Conservation (phyloP, 1,284 basidiomycete genomes). For the Tilletia setariae region DNA sequence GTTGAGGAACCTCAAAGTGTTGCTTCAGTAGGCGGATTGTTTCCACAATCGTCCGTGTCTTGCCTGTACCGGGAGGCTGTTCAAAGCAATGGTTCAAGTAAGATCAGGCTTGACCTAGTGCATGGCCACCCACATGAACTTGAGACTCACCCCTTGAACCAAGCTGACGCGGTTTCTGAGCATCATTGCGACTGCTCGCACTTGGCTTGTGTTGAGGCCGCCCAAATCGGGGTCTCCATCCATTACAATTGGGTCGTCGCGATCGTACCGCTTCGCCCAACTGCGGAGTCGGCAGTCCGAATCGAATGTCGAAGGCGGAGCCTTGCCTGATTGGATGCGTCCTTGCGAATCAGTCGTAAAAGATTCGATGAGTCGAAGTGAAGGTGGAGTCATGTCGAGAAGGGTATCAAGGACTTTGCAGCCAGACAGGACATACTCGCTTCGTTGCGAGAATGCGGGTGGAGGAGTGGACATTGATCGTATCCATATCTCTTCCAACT, state of each 20-base stretch:
- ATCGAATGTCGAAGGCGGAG: conserved; percentile 58
- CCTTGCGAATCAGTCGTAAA: conserved; percentile 62
- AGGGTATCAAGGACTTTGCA: conserved; percentile 52
- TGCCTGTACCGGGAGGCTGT: conserved; percentile 91
- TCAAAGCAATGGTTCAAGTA: no score
- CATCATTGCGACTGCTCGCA: conserved; percentile 80
- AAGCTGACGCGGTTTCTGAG: conserved; percentile 73
- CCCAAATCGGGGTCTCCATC: conserved; percentile 76
- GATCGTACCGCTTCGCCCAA: conserved; percentile 57
- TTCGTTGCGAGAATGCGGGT: conserved; percentile 11
- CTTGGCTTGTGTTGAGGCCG: conserved; percentile 71
- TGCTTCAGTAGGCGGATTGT: conserved; percentile 78
- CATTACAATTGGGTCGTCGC: conserved; percentile 62
- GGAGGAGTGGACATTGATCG: not conserved
- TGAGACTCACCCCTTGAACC: conserved; percentile 73
- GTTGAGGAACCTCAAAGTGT: conserved; percentile 77
- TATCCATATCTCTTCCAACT: not conserved
- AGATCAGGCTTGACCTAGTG: no score
- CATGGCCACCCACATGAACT: no score
- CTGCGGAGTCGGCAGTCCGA: conserved; percentile 47
- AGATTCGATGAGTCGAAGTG: conserved; percentile 60
- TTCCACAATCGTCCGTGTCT: conserved; percentile 86
- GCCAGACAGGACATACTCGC: conserved; percentile 37
- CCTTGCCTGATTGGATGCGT: conserved; percentile 70
- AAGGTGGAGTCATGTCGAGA: conserved; percentile 57